These are phyloP conservation scores for Bruguiera hainesii DNA, from an alignment of 441 rosid species.

Conservation along the genomic window DNA sequence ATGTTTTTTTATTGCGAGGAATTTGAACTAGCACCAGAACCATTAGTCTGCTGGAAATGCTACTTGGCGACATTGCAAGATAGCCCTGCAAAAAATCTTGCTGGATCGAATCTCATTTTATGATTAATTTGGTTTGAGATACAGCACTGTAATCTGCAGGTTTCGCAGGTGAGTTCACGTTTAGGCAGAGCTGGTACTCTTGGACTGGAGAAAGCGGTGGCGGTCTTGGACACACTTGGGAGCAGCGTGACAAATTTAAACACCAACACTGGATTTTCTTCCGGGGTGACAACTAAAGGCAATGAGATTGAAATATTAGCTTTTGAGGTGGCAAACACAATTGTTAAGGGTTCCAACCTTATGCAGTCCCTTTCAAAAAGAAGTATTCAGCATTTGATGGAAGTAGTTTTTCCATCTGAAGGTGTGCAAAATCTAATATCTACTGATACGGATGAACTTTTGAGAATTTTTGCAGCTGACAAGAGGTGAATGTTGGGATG, in stretches of 20 bases:
- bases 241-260: slow-evolving; percentile 92
- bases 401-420: slow-evolving; percentile 74
- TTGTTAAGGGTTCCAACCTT: slow-evolving; percentile 86
- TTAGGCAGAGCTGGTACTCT: slow-evolving; percentile 80
- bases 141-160: slow-evolving; percentile 34
- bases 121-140: neutral
- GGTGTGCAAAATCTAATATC: slow-evolving; percentile 85
- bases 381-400: slow-evolving; percentile 64
- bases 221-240: slow-evolving; percentile 85
- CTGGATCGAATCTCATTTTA: neutral
- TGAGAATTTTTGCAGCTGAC: slow-evolving; percentile 76
- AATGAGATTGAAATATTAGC: slow-evolving; percentile 76
- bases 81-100: neutral
- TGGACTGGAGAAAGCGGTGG: slow-evolving; percentile 86
- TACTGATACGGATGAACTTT: slow-evolving; percentile 65
- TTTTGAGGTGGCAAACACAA: slow-evolving; percentile 94
- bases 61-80: neutral
- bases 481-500: slow-evolving; percentile 53
- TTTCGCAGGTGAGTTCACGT: slow-evolving; percentile 81
- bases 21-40: neutral
- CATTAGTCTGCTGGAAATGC: neutral
- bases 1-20: neutral
- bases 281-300: slow-evolving; percentile 68
- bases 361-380: slow-evolving; percentile 77
- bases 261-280: slow-evolving; percentile 50